Conservation (phyloP, 257 asterid species). For the Cinchona pubescens region DNA sequence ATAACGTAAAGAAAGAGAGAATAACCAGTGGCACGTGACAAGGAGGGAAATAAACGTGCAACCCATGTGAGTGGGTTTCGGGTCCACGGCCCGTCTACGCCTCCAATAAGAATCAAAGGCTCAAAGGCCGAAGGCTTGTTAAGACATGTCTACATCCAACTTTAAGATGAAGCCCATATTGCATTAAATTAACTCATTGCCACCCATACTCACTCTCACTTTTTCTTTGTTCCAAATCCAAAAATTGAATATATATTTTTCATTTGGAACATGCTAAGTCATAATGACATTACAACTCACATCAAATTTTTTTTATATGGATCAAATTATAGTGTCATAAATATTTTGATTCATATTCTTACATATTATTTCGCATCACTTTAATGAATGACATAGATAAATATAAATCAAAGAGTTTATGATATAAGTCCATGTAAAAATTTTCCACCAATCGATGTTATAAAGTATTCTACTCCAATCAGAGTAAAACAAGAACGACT, state of each 20-base stretch:
- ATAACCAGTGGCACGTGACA: slow-evolving; percentile 56
- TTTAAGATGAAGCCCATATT: slow-evolving; percentile 29
- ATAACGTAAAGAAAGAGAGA: slow-evolving; percentile 24
- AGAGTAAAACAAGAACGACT: neutral
- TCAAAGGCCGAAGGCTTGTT: slow-evolving; percentile 22
- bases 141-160: slow-evolving; percentile 23
- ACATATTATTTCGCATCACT: no score
- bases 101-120: slow-evolving; percentile 31
- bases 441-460: no score
- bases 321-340: no score
- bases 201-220: slow-evolving; percentile 9
- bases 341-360: no score
- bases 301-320: no score
- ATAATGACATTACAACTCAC: slow-evolving; percentile 26
- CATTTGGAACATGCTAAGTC: slow-evolving; percentile 30
- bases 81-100: slow-evolving; percentile 61
- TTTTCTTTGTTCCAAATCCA: neutral
- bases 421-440: no score
- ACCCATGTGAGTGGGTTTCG: slow-evolving; percentile 56
- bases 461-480: neutral
- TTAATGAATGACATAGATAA: no score
- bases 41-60: slow-evolving; percentile 46
- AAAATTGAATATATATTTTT: neutral
- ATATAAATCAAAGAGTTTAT: no score
- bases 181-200: slow-evolving; percentile 5